A percentile compares a stretch with the other conserved stretches of the same genome.
Conservation (phyloP, 345 rosid species). For the Eucalyptus melliodora region DNA sequence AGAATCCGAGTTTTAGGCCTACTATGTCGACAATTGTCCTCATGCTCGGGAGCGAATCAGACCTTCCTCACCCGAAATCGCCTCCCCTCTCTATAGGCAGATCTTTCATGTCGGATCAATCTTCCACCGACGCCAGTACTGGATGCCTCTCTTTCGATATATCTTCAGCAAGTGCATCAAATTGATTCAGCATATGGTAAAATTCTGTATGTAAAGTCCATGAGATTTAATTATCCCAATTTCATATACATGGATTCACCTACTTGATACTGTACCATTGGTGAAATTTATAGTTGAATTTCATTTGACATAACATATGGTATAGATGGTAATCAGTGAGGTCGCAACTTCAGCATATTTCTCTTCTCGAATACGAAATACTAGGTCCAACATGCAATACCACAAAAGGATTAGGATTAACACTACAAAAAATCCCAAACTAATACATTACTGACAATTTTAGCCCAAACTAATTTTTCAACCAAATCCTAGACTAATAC, state of each 20-base stretch:
- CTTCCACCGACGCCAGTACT: background rate
- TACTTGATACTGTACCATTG: too few species aligned
- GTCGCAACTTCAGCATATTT: background rate
- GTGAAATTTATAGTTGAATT: background rate
- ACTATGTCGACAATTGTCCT: slow-evolving; percentile 26
- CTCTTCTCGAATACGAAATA: background rate
- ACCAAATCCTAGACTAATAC: rapidly evolving
- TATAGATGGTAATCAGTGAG: background rate
- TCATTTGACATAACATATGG: background rate
- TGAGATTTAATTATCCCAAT: background rate
- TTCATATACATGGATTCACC: background rate
- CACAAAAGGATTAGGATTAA: background rate
- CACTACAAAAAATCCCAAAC: too few species aligned
- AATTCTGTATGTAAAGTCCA: background rate
- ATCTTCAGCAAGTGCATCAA: background rate
- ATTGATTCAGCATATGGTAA: background rate
- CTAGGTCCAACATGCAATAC: background rate
- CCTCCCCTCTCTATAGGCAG: background rate
- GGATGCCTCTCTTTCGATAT: background rate
- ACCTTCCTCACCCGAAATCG: slow-evolving; percentile 17
- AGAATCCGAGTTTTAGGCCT: slow-evolving; percentile 27
- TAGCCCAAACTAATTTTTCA: too few species aligned
- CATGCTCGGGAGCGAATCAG: slow-evolving; percentile 34
- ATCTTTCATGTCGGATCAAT: background rate
- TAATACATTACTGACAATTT: rapidly evolving